A percentile compares a stretch with the other conserved stretches of the same genome.
These are phyloP conservation scores for Geotrichum cucujoidarum DNA, from an alignment of 1,139 yeast species.

Conservation along the genomic window DNA sequence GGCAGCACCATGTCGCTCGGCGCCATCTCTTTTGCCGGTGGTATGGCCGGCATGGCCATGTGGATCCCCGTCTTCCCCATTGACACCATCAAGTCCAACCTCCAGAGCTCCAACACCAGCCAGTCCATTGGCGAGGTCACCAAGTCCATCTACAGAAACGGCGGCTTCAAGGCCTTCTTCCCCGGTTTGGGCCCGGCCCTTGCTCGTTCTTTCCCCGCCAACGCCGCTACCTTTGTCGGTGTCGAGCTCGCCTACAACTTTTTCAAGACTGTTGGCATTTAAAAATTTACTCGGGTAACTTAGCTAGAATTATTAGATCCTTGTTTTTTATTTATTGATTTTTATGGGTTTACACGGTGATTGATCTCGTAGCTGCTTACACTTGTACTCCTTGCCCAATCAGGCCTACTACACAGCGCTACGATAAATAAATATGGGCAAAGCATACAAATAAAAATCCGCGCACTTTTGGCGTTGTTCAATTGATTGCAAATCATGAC, in stretches of 20 bases:
- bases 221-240: constrained; percentile 95
- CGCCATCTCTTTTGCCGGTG: constrained; percentile 87
- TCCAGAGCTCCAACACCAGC: constrained; percentile 60
- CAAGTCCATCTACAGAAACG: constrained; percentile 54
- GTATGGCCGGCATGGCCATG: constrained; percentile 93
- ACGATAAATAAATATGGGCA: too few species aligned
- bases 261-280: constrained; percentile 36
- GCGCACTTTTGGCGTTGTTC: too few species aligned
- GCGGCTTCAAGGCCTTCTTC: constrained; percentile 90
- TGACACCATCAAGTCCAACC: constrained; percentile 87
- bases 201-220: constrained; percentile 93
- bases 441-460: too few species aligned
- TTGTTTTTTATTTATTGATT: background rate
- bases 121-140: constrained; percentile 66
- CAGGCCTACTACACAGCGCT: too few species aligned
- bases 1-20: constrained; percentile 54
- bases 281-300: background rate
- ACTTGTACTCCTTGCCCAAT: too few species aligned
- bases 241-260: constrained; percentile 81
- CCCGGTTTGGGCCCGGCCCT: constrained; percentile 97
- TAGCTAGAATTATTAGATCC: background rate
- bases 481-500: too few species aligned
- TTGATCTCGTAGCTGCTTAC: too few species aligned
- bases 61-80: constrained; percentile 96
- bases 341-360: background rate